These are phyloP conservation scores for Clarireedia sp. DNA, from an alignment of 2,329 filamentous ascomycete genomes.

Conservation along the genomic window DNA sequence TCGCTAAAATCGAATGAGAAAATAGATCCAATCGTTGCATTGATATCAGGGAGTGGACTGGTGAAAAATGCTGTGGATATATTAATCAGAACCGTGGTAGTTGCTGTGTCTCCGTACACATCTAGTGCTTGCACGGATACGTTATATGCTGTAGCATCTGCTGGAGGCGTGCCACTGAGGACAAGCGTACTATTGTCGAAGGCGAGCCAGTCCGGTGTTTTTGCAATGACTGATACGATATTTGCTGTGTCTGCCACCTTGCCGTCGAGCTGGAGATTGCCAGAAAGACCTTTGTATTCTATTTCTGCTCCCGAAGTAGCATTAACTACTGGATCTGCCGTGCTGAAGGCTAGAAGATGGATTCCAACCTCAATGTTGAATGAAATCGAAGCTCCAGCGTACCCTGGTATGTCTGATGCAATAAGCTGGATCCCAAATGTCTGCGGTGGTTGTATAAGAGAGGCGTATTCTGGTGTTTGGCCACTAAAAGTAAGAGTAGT, in stretches of 20 bases:
- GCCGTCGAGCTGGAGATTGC: constrained; percentile 51
- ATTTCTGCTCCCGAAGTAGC: constrained; percentile 46
- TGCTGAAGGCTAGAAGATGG: constrained; percentile 59
- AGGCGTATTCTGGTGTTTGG: constrained; percentile 56
- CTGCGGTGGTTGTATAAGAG: constrained; percentile 60
- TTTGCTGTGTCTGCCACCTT: constrained; percentile 40
- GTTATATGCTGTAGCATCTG: constrained; percentile 50
- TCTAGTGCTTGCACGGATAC: constrained; percentile 55
- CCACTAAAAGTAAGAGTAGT: constrained; percentile 60
- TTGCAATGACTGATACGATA: constrained; percentile 43
- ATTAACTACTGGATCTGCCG: constrained; percentile 48
- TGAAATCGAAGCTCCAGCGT: constrained; percentile 54
- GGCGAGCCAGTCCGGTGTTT: constrained; percentile 60
- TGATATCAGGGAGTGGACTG: constrained; percentile 15
- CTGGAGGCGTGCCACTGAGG: constrained; percentile 57
- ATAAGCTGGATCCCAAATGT: constrained; percentile 64
- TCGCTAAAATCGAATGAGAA: constrained; percentile 23
- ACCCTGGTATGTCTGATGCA: constrained; percentile 73
- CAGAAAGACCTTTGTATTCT: constrained; percentile 43
- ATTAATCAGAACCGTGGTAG: constrained; percentile 41
- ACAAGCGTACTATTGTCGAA: constrained; percentile 55
- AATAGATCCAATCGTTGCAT: constrained; percentile 20
- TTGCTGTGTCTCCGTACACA: constrained; percentile 50
- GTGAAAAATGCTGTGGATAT: constrained; percentile 18
- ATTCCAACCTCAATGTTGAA: constrained; percentile 68